Evolutionary conservation across 1,139 yeast species (phyloP).

Genomic region (Debaryomycetaceae sp.): DNA sequence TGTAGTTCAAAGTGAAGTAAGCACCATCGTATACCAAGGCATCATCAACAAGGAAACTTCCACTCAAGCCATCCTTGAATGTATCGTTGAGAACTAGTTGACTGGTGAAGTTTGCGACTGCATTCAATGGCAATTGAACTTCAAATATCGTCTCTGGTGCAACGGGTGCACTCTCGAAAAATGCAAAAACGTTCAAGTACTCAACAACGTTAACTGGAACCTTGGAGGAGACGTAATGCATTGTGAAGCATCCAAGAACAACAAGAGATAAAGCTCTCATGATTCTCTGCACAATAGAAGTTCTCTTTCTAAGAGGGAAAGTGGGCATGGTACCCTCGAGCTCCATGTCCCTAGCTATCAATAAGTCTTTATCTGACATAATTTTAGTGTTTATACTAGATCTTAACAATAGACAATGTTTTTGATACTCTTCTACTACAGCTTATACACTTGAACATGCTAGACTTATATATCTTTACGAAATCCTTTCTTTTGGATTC

Average conservation of each 20-base stretch:
- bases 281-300: background rate
- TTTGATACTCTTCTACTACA: too few relatives aligned
- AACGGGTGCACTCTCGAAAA: background rate
- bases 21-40: slow-evolving; percentile 18
- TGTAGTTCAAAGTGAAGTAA: slow-evolving; percentile 18
- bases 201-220: background rate
- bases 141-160: slow-evolving; percentile 12
- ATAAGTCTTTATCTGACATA: slow-evolving; percentile 1
- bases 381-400: background rate
- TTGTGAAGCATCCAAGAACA: background rate
- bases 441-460: too few relatives aligned
- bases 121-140: slow-evolving; percentile 10
- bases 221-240: background rate
- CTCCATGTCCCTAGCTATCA: slow-evolving; percentile 1
- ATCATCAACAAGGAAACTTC: slow-evolving; percentile 13
- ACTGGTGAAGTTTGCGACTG: background rate
- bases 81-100: slow-evolving; percentile 12
- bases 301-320: background rate
- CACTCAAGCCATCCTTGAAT: slow-evolving; percentile 10
- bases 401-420: too few relatives aligned
- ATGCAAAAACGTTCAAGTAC: background rate
- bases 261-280: background rate
- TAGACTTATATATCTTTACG: too few relatives aligned
- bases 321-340: background rate
- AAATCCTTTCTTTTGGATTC: too few relatives aligned